Evolutionary conservation across 2,329 filamentous ascomycete genomes (phyloP).

Genomic region (Aspergillus sp.): DNA sequence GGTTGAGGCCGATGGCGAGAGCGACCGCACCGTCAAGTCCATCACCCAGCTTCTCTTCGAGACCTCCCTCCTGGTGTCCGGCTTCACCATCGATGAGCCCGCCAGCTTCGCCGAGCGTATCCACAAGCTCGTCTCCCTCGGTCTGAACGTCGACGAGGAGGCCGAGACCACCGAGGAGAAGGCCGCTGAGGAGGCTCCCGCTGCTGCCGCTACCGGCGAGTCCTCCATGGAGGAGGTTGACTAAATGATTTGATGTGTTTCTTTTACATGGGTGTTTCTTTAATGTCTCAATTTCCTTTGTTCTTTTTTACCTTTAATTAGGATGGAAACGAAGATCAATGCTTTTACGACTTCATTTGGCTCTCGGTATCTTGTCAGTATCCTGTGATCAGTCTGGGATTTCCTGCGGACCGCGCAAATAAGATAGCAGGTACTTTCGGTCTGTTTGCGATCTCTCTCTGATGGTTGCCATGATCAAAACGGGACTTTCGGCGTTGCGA

Average conservation of each 20-base stretch:
- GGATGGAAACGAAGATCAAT: slow-evolving; percentile 15
- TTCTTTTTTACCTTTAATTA: slow-evolving; percentile 2
- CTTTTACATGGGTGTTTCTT: slow-evolving; percentile 6
- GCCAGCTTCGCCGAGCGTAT: slow-evolving; percentile 98
- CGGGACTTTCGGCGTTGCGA: not conserved
- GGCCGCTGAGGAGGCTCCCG: slow-evolving; percentile 55
- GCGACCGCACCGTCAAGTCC: slow-evolving; percentile 98
- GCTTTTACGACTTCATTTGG: not conserved
- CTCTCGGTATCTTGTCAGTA: slow-evolving; percentile 8
- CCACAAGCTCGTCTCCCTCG: slow-evolving; percentile 98
- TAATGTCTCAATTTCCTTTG: slow-evolving; percentile 6
- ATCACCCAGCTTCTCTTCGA: slow-evolving; percentile 98
- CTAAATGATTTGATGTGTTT: slow-evolving; percentile 52
- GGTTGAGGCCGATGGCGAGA: slow-evolving; percentile 96
- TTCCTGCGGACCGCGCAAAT: too few species aligned
- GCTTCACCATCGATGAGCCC: slow-evolving; percentile 99
- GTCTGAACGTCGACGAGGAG: slow-evolving; percentile 95
- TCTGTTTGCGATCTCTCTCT: too few species aligned
- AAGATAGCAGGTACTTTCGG: too few species aligned
- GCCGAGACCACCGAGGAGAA: slow-evolving; percentile 65
- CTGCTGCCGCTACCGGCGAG: slow-evolving; percentile 69
- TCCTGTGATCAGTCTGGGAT: too few species aligned
- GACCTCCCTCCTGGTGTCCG: slow-evolving; percentile 96
- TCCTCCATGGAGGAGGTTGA: slow-evolving; percentile 99
- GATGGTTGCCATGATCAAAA: not conserved